Base-by-base conservation (phyloP, 495 filamentous ascomycete genomes). In the Aspergillus heteromorphus region DNA sequence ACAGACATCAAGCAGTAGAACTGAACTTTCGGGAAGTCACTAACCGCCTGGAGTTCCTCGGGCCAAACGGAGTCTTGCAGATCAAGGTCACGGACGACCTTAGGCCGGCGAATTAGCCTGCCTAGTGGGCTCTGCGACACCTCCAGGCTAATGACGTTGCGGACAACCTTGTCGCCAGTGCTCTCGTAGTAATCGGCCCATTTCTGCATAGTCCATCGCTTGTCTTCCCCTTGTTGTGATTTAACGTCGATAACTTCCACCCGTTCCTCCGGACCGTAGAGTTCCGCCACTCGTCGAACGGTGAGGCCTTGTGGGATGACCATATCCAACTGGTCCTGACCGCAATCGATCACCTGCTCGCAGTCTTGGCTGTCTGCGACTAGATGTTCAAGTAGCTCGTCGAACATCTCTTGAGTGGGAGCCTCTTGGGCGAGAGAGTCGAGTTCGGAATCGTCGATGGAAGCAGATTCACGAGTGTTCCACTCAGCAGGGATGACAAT, bases 1-100 rank as follows among this genome's bases (percentile, higher is more conserved):
- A 90, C 87, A 25, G 87, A 90, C 87, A 90, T 90, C 34, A 90
- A 68, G 62, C 81, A 86, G 69, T 87, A 87, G 58, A 86, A 86
- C 51, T 87, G 83, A 8, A 87, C 84, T 54, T 82, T 83, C 3
- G 83, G 83, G 25, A 72, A 80, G 53, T 83, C 80, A 16, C 73
- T 78, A 56, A 80, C 77, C 9, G 76, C 75, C 53, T 75, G 69
- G 43, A 85, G 72, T 43, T 85, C 84, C 42, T 77, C 69, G 8
- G 84, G 85, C 87, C 87, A 90, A 9, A 89, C 85, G 1, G 79
- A 72, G 65, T 90, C 87, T 61, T 85, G 83, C 21, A 90, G 73
- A 64, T 90, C 87, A 30, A 87, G 72, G 51, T 88, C 84, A 25
- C 86, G 81, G 7, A 89, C 87, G 45, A 87, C 75, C 66, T 86